phyloP scores from a whole-genome alignment of 108 stramenopile species.

The Nitzschia sp. region DNA sequence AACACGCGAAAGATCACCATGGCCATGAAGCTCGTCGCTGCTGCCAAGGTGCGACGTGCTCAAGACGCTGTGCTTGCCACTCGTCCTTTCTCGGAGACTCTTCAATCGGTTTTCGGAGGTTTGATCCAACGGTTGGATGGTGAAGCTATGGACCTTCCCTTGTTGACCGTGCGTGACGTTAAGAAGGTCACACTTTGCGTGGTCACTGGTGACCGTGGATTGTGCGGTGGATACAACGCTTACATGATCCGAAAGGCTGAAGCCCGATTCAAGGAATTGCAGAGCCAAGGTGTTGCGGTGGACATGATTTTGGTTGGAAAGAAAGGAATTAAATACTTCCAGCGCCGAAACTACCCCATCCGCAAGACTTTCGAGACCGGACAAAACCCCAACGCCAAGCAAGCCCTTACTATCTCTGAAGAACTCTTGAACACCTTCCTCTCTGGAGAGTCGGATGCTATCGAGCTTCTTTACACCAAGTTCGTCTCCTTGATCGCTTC shows the following conservation, averaged over 20 bases:
- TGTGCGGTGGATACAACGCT: conserved; percentile 97
- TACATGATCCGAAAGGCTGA: conserved; percentile 97
- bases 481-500: conserved; percentile 95
- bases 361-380: conserved; percentile 82
- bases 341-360: conserved; percentile 77
- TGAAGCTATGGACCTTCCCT: conserved; percentile 91
- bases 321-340: conserved; percentile 91
- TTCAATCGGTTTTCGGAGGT: conserved; percentile 94
- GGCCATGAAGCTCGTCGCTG: conserved; percentile 98
- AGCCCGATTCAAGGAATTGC: conserved; percentile 83
- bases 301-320: conserved; percentile 91
- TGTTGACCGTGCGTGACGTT: conserved; percentile 93
- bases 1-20: conserved; percentile 94
- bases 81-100: conserved; percentile 95
- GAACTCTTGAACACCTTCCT: conserved; percentile 92
- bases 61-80: conserved; percentile 95
- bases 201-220: conserved; percentile 94
- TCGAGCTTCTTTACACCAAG: conserved; percentile 96
- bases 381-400: conserved; percentile 89
- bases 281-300: conserved; percentile 77
- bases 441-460: conserved; percentile 90
- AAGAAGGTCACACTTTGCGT: conserved; percentile 92
- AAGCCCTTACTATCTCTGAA: conserved; percentile 91
- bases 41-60: conserved; percentile 97
- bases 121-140: conserved; percentile 79